Percentiles rank a stretch among this genome's conserved stretches.
Conservation (phyloP, 2,329 filamentous ascomycete species). For the Albifimbria verrucaria region DNA sequence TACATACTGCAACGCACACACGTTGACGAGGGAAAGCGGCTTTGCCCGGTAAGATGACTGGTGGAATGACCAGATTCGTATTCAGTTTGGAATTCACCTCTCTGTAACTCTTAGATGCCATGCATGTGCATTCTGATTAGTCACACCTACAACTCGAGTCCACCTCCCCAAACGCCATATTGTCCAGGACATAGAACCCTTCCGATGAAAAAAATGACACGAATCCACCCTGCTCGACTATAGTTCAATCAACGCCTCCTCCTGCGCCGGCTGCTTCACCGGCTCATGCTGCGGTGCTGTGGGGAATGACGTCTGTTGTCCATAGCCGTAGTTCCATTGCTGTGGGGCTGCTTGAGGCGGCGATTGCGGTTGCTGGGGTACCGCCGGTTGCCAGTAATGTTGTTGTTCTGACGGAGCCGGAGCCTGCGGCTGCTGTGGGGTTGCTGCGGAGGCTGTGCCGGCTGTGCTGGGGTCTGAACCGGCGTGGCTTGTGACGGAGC, state of each 20-base stretch:
- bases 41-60: no score
- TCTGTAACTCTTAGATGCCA: not conserved
- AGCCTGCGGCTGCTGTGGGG: constrained; percentile 17
- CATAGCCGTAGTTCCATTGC: constrained; percentile 48
- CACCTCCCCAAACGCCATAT: no score
- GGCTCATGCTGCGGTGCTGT: constrained; percentile 49
- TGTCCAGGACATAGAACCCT: not conserved
- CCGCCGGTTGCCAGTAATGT: constrained; percentile 32
- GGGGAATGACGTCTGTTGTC: constrained; percentile 59
- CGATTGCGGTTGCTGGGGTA: constrained; percentile 26
- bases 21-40: no score
- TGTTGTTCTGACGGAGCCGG: constrained; percentile 28
- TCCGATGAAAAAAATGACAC: not conserved
- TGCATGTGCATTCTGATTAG: not conserved
- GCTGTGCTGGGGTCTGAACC: constrained; percentile 23
- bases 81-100: not conserved
- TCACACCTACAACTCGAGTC: no score
- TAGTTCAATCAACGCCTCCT: constrained; percentile 79
- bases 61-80: no score
- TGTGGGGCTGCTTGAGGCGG: constrained; percentile 32
- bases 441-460: constrained; percentile 26
- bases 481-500: constrained; percentile 28
- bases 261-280: constrained; percentile 49
- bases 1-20: no score
- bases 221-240: constrained; percentile 30